Conservation (phyloP, 257 asterid genomes). For the Gynochthodes officinalis region DNA sequence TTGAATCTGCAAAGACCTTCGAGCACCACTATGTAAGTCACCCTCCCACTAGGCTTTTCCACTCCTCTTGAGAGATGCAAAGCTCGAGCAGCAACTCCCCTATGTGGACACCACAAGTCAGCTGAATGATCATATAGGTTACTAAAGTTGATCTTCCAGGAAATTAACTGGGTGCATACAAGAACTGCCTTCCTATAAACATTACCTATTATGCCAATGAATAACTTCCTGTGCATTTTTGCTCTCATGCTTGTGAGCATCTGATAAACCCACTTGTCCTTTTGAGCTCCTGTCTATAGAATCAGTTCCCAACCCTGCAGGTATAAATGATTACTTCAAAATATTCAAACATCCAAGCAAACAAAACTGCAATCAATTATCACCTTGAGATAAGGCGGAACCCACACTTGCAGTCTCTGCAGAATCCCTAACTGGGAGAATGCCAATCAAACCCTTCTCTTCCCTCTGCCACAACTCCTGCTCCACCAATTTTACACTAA, state of each 20-base stretch:
- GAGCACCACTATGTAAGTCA: constrained; percentile 91
- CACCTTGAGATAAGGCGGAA: constrained; percentile 60
- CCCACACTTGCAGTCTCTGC: constrained; percentile 51
- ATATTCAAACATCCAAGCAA: constrained; percentile 1
- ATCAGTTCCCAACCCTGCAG: constrained; percentile 45
- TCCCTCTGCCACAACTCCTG: constrained; percentile 99
- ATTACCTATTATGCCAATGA: constrained; percentile 92
- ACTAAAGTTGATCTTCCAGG: not conserved
- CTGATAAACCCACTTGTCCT: constrained; percentile 54
- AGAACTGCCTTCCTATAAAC: not conserved
- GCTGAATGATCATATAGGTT: constrained; percentile 3
- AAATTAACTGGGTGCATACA: not conserved
- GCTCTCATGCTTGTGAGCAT: constrained; percentile 62
- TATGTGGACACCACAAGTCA: constrained; percentile 23
- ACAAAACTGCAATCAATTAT: constrained; percentile 7
- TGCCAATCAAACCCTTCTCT: constrained; percentile 92
- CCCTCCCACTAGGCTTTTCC: constrained; percentile 99
- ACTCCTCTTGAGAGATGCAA: constrained; percentile 96
- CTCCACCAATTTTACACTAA: constrained; percentile 92
- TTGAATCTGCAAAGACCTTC: constrained; percentile 96
- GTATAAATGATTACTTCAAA: constrained; percentile 9
- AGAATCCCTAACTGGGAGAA: constrained; percentile 90
- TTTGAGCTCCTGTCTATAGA: constrained; percentile 48
- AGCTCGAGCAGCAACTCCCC: constrained; percentile 98
- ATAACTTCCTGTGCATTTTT: constrained; percentile 79